phyloP scores from a whole-genome alignment of 768 basidiomycete genomes.

The Tricholoma flavovirens region DNA sequence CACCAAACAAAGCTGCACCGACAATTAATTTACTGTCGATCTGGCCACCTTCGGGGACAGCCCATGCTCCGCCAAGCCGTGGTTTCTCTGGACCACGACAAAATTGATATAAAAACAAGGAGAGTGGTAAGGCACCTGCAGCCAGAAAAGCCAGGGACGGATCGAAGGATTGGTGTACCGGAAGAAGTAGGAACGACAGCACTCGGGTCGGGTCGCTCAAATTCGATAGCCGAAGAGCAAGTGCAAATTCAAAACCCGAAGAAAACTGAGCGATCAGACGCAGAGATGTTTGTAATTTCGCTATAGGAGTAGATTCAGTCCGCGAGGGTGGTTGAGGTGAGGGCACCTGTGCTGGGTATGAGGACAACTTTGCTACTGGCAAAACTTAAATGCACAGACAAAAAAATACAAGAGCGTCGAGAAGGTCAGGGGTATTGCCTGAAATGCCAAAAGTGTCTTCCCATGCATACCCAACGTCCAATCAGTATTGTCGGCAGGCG shows the following conservation, averaged over 20 bases:
- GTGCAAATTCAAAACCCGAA: slow-evolving; percentile 45
- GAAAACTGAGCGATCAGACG: slow-evolving; percentile 36
- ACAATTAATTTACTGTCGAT: slow-evolving; percentile 42
- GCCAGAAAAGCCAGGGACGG: slow-evolving; percentile 52
- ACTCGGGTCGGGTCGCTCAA: slow-evolving; percentile 46
- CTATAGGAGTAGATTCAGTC: slow-evolving; percentile 1
- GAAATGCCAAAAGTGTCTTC: slow-evolving; percentile 31
- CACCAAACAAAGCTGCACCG: slow-evolving; percentile 53
- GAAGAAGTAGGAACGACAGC: slow-evolving; percentile 46
- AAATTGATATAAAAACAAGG: slow-evolving; percentile 38
- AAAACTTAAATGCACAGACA: slow-evolving; percentile 23
- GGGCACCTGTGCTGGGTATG: slow-evolving; percentile 5
- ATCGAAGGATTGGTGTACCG: slow-evolving; percentile 46
- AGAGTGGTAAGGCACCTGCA: slow-evolving; percentile 43
- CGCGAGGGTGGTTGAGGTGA: slow-evolving; percentile 2
- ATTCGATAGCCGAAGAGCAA: slow-evolving; percentile 49
- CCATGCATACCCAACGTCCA: slow-evolving; percentile 37
- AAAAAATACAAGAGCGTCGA: slow-evolving; percentile 23
- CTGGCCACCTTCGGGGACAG: slow-evolving; percentile 31
- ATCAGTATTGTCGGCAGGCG: slow-evolving; percentile 25
- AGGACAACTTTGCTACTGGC: not conserved
- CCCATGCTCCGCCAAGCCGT: slow-evolving; percentile 39
- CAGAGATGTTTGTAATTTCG: slow-evolving; percentile 15
- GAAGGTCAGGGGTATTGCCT: slow-evolving; percentile 32
- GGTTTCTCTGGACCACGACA: slow-evolving; percentile 34